phyloP scores from a whole-genome alignment of 1,284 basidiomycete genomes.

The Microbotryum violaceum region DNA sequence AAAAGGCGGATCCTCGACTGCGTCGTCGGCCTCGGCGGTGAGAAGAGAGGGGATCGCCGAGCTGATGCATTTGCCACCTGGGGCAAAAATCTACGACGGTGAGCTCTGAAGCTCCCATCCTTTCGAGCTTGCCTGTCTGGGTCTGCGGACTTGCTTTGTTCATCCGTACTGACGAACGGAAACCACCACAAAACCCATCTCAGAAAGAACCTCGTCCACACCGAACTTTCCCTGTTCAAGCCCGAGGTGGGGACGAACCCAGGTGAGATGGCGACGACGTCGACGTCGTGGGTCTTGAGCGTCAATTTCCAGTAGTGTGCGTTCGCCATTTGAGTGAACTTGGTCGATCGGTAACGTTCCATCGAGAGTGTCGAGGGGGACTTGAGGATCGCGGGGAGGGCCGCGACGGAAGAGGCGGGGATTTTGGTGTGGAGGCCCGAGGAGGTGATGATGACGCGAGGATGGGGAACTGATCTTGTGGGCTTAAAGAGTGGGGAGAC shows the following conservation, averaged over 20 bases:
- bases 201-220: background rate
- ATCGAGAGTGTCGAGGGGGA: background rate
- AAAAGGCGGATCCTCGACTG: no score
- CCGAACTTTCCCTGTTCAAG: background rate
- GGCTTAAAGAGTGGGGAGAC: background rate
- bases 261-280: background rate
- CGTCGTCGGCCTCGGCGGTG: no score
- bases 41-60: no score
- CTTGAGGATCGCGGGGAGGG: no score
- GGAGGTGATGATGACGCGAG: background rate
- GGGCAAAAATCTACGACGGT: no score
- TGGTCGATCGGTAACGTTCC: background rate
- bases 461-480: background rate
- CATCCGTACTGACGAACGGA: background rate
- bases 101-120: no score
- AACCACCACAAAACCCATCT: background rate
- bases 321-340: background rate
- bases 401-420: no score
- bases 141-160: background rate
- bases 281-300: background rate
- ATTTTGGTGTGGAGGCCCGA: no score
- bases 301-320: background rate
- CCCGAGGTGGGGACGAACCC: background rate
- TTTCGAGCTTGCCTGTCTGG: no score
- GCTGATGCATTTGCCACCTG: no score